Percentiles rank a stretch among this genome's conserved stretches.
Evolutionary conservation across 2,329 filamentous ascomycete species (phyloP).

Genomic region (Conoideocrella luteorostrata): DNA sequence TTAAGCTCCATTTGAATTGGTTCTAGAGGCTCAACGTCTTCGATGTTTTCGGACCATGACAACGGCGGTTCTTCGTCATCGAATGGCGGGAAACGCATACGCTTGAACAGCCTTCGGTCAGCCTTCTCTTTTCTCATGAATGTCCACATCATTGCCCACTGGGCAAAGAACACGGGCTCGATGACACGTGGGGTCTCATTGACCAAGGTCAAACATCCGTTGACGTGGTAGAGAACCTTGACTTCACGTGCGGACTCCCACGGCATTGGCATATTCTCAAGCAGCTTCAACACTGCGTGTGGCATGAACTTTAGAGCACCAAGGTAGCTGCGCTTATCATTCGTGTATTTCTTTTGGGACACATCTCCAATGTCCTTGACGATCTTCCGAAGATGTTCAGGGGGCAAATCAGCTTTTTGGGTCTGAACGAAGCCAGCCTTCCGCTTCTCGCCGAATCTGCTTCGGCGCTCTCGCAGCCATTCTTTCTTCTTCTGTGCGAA

Average conservation of each 20-base stretch:
- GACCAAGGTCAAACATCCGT: conserved; percentile 91
- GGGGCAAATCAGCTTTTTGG: conserved; percentile 97
- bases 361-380: conserved; percentile 98
- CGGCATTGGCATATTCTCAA: conserved; percentile 99
- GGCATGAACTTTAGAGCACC: conserved; percentile 99
- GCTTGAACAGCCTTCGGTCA: conserved; percentile 91
- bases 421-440: conserved; percentile 96
- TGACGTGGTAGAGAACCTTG: conserved; percentile 97
- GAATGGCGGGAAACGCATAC: conserved; percentile 97
- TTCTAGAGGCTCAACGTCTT: conserved; percentile 94
- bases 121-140: conserved; percentile 98
- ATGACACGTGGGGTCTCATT: conserved; percentile 97
- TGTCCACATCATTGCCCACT: conserved; percentile 99
- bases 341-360: conserved; percentile 98
- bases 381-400: conserved; percentile 96
- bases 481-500: conserved; percentile 98
- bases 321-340: conserved; percentile 95
- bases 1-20: conserved; percentile 98
- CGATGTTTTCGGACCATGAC: conserved; percentile 97
- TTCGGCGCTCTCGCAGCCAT: conserved; percentile 88
- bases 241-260: conserved; percentile 97
- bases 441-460: conserved; percentile 92
- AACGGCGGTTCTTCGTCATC: conserved; percentile 97
- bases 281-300: conserved; percentile 89
- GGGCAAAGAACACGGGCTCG: conserved; percentile 93